Percentiles rank a stretch among this genome's conserved stretches.
phyloP scores from a whole-genome alignment of 2,329 filamentous ascomycete genomes.

The Chrysoporthe cubensis region DNA sequence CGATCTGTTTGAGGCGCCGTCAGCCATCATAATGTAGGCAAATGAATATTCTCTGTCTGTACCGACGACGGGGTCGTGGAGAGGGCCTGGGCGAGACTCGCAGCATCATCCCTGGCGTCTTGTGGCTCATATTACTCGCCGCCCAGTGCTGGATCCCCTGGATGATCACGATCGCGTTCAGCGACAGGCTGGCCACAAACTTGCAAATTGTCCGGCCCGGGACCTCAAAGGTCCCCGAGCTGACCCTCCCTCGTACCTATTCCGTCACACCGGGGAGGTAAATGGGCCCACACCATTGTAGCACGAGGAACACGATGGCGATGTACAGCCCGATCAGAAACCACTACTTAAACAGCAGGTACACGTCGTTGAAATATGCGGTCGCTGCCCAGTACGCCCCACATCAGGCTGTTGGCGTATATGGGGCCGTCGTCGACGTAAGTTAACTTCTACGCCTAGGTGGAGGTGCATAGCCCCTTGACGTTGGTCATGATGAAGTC shows the following conservation, averaged over 20 bases:
- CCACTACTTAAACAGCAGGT: constrained; percentile 49
- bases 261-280: constrained; percentile 42
- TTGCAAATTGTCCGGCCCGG: constrained; percentile 45
- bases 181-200: constrained; percentile 44
- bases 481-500: constrained; percentile 48
- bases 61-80: background rate
- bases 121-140: constrained; percentile 47
- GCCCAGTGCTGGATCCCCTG: constrained; percentile 50
- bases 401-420: constrained; percentile 41
- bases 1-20: constrained; percentile 25
- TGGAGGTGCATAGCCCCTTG: constrained; percentile 36
- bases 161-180: constrained; percentile 47
- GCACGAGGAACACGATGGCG: constrained; percentile 42
- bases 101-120: constrained; percentile 47
- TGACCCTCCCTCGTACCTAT: constrained; percentile 37
- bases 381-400: constrained; percentile 41
- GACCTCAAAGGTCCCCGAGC: constrained; percentile 37
- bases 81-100: background rate
- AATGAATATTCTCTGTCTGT: too few species aligned
- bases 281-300: constrained; percentile 40
- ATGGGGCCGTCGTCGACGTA: constrained; percentile 35
- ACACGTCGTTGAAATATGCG: constrained; percentile 48
- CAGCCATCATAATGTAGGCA: background rate
- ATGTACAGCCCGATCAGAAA: constrained; percentile 46
- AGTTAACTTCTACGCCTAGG: constrained; percentile 35